Base-by-base conservation (phyloP, 352 stramenopile species). In the Blastocystis sp. region DNA sequence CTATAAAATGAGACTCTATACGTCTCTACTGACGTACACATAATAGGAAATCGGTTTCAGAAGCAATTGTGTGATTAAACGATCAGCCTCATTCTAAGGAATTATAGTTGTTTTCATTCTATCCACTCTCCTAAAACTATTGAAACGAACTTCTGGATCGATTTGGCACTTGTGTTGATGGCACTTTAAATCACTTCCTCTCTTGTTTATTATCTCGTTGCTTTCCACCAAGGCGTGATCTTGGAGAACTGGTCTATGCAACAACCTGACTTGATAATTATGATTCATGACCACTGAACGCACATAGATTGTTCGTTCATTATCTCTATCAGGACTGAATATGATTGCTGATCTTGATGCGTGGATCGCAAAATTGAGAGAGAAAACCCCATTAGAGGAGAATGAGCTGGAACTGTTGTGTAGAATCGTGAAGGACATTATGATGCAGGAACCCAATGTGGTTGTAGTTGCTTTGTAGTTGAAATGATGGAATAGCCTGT, bases 341-440 rank as follows among this genome's bases (percentile, higher is more conserved):
- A 80, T 80, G 69, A 80, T 61, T 78, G 91, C 92, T 59, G 92
- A 92, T 9, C 92, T 92, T 14, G 91, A 93, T 81, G 88, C 94
- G 88, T 95, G 93, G 92, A 94, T 95, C 88, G 92, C 93, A 75
- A 92, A 91, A 86, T 88, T 95, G 80, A 89, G 90, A 67, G 89
- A 89, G 43, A 92, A 92, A 86, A 93, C 94, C 78, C 78, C 94
- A 59, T 89, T 95, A 73, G 93, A 90, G 78, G 93, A 95, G 90
- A 89, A 94, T 81, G 92, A 95, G 89, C 91, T 95, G 86, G 94
- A 95, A 88, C 91, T 93, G 89, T 90, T 95, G 63, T 95, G 92
- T 89, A 91, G 94, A 89, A 94, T 94, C 87, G 92, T 94, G 74
- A 94, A 95, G 91, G 88, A 93, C 85, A 91, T 95, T 83, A 90